Base-by-base conservation (phyloP, 345 rosid genomes). In the Aethionema arabicum region DNA sequence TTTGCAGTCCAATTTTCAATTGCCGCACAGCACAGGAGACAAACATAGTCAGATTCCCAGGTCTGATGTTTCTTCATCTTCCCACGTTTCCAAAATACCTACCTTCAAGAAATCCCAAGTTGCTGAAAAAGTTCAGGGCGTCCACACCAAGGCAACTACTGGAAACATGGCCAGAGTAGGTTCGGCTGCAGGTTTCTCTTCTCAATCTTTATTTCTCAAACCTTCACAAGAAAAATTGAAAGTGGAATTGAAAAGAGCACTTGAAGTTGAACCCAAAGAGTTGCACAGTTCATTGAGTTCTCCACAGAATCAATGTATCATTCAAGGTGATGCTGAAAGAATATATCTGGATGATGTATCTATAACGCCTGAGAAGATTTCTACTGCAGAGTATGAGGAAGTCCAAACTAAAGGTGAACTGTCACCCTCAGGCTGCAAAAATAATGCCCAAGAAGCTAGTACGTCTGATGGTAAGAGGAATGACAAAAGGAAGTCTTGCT, bases 1-100 rank as follows among this genome's bases (percentile, higher is more conserved):
- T 77, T 74, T 78, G 87, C 90, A 87, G 96, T 73, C 88, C 60
- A 82, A 77, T 68, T 50, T 72, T 76, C 81, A 84, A 51, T 58
- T 78, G 45, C 48, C 74, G 2, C 81, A 57, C 32, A 62, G 68
- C 58, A 13, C 61, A 31, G 70, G 51, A 56, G 79, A 70, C 39
- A 83, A 69, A 61, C 66, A 74, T 41, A 65, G 64, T 37, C 82
- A 80, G 72, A 52, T 54, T 56, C 62, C 59, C 2, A 66, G 61
- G 35, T 73, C 85, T 59, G 69, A 65, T 42, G 50, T 65, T 64
- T 72, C 46, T 61, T 46, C 67, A 61, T 56, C 77, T 52, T 74
- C 41, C 52, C 45, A 62, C 61, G 39, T 61, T 66, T 59, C 72
- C 45, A 29, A 55, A 67, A 83, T 74, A 56, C 57, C 79, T 67